Base-by-base conservation (phyloP, 176 grass and related monocot genomes). In the Puya raimondii region DNA sequence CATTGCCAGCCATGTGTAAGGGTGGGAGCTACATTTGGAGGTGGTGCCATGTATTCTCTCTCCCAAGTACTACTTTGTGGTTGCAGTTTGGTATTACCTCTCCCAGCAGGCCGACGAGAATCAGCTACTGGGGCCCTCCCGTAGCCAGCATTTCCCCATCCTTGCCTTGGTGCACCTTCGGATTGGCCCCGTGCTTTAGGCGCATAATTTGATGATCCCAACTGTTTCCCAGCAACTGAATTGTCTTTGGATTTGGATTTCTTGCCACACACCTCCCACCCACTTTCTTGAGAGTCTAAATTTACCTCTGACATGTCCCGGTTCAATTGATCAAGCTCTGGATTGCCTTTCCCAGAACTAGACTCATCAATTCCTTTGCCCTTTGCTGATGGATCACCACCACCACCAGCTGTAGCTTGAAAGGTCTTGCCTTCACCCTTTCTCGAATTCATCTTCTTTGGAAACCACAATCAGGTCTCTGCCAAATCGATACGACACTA, bases 251-350 rank as follows among this genome's bases (percentile, higher is more conserved):
- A 92, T 79, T 78, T 93, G 0, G 81, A 75, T 51, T 71, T 93
- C 29, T 84, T 99, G 33, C 58, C 80, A 54, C 53, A 64, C 3
- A 80, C 86, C 79, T 93, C 84, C 94, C 94, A 99, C 67, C 74
- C 80, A 74, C 47, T 78, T 2, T 80, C 83, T 66, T 76, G 59
- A 56, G 29, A 16, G 52, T 80, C 77, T 48, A 85, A 51, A n/a
- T 29, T 63, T 12, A 80, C n/a, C 71, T 51, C 58, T 14, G 72
- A 47, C 64, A 85, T 76, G 26, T 67, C 58, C 1, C 29, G 72
- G 33, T 63, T 80, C 22, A 80, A 26, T 64, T 67, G 56, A 63
- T 65, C 50, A 26, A 56, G 23, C 11, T 65, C 72, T 66, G 48
- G 72, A 26, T 25, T 66, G n/a, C 49, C 73, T 75, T 75, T 66